These are phyloP conservation scores for Globisporangium solare DNA, from an alignment of 352 stramenopile species.

Conservation along the genomic window DNA sequence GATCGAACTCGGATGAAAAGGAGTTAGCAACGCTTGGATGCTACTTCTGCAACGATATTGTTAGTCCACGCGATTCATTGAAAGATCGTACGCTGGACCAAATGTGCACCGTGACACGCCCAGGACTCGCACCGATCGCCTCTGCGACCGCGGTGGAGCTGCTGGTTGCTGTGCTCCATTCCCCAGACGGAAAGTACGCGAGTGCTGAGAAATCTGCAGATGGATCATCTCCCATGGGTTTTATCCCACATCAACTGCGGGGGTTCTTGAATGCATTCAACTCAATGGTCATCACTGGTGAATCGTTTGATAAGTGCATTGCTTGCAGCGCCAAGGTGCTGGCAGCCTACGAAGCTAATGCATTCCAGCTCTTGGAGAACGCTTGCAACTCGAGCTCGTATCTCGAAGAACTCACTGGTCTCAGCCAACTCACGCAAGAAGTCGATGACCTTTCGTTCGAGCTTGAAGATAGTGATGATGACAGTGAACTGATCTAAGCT, in stretches of 20 bases:
- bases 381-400: slow-evolving; percentile 71
- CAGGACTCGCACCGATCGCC: slow-evolving; percentile 92
- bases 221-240: slow-evolving; percentile 54
- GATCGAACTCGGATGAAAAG: slow-evolving; percentile 6
- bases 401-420: slow-evolving; percentile 75
- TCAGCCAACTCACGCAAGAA: slow-evolving; percentile 52
- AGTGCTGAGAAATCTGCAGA: slow-evolving; percentile 55
- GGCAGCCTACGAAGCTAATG: slow-evolving; percentile 63
- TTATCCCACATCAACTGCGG: slow-evolving; percentile 94
- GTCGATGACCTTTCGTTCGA: slow-evolving; percentile 63
- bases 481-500: slow-evolving; percentile 46
- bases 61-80: slow-evolving; percentile 96
- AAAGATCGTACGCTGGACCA: slow-evolving; percentile 98
- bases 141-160: slow-evolving; percentile 95
- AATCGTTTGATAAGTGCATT: slow-evolving; percentile 95
- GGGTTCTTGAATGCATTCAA: slow-evolving; percentile 93
- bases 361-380: slow-evolving; percentile 46
- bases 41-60: slow-evolving; percentile 99
- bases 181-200: slow-evolving; percentile 72
- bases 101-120: slow-evolving; percentile 99
- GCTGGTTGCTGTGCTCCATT: slow-evolving; percentile 94
- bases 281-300: slow-evolving; percentile 73
- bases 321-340: slow-evolving; percentile 91
- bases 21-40: slow-evolving; percentile 80
- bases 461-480: slow-evolving; percentile 64